These are phyloP conservation scores for Hyaloscypha hepaticicola DNA, from an alignment of 495 filamentous ascomycete species.

Conservation along the genomic window DNA sequence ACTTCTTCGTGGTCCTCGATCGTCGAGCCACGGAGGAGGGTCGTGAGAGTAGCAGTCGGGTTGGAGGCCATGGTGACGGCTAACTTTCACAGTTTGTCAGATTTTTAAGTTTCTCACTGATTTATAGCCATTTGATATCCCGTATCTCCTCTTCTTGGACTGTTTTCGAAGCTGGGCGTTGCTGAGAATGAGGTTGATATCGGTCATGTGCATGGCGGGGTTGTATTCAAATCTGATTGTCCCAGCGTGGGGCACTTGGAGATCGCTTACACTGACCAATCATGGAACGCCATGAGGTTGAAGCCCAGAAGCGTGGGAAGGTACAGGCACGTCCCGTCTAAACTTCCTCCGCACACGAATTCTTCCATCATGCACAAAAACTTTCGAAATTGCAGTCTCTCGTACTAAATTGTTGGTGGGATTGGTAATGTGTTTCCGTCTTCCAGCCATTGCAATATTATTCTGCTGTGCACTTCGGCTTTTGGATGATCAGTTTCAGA, in stretches of 20 bases:
- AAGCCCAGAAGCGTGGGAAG: not conserved
- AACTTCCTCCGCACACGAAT: not conserved
- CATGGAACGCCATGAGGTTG: not conserved
- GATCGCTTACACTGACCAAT: not conserved
- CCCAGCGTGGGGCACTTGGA: not conserved
- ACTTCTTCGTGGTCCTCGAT: conserved; percentile 77
- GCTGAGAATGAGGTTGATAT: not conserved
- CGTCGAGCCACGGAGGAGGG: conserved; percentile 47
- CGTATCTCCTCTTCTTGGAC: not conserved
- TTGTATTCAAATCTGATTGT: not conserved
- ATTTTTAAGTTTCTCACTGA: not conserved
- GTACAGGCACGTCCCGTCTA: not conserved
- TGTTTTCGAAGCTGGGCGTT: not conserved
- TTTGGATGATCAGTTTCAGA: not conserved
- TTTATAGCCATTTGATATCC: not conserved
- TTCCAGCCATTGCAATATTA: not conserved
- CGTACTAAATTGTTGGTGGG: not conserved
- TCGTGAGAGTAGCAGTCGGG: conserved; percentile 49
- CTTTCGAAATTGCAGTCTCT: not conserved
- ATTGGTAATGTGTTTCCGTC: not conserved
- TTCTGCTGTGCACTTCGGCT: not conserved
- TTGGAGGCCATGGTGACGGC: conserved; percentile 32
- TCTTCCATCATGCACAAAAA: not conserved
- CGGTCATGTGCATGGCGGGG: conserved; percentile 6
- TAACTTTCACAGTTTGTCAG: not conserved